Evolutionary conservation across 352 stramenopile species (phyloP).

Genomic region (Thraustochytrium striatum): DNA sequence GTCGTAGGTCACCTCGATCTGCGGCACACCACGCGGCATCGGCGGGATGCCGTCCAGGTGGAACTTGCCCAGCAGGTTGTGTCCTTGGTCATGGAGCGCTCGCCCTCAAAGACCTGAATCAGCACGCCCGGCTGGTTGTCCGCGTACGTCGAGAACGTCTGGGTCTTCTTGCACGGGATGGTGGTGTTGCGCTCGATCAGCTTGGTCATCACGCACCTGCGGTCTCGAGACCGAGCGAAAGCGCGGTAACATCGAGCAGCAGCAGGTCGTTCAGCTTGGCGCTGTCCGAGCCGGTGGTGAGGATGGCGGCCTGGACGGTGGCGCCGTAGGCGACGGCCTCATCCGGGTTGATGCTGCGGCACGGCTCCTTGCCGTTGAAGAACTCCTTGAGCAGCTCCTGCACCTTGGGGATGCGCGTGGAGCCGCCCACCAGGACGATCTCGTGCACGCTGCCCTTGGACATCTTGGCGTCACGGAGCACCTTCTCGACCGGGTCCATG

Average conservation of each 20-base stretch:
- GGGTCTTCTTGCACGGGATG: slow-evolving; percentile 77
- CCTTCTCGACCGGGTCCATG: slow-evolving; percentile 49
- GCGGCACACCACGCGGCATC: slow-evolving; percentile 77
- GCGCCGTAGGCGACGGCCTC: slow-evolving; percentile 82
- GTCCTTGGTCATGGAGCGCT: no score
- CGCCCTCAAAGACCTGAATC: slow-evolving; percentile 87
- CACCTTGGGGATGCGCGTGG: slow-evolving; percentile 67
- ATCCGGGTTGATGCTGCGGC: slow-evolving; percentile 77
- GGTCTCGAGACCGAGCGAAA: slow-evolving; percentile 81
- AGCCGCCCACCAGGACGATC: slow-evolving; percentile 71
- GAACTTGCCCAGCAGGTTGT: slow-evolving; percentile 85
- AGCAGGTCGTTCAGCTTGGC: slow-evolving; percentile 67
- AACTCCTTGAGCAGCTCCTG: slow-evolving; percentile 65
- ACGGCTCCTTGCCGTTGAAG: slow-evolving; percentile 69
- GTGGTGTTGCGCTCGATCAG: no score
- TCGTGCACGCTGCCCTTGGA: slow-evolving; percentile 59
- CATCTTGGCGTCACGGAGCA: slow-evolving; percentile 51
- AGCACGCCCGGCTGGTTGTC: slow-evolving; percentile 85
- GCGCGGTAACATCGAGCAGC: slow-evolving; percentile 81
- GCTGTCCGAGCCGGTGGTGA: slow-evolving; percentile 71
- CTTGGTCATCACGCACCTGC: slow-evolving; percentile 82
- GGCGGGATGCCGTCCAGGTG: slow-evolving; percentile 77
- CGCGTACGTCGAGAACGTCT: slow-evolving; percentile 80
- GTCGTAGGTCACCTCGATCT: slow-evolving; percentile 86
- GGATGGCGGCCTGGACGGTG: slow-evolving; percentile 93